These are phyloP conservation scores for Galium porrigens DNA, from an alignment of 305 asterid species.

Conservation along the genomic window DNA sequence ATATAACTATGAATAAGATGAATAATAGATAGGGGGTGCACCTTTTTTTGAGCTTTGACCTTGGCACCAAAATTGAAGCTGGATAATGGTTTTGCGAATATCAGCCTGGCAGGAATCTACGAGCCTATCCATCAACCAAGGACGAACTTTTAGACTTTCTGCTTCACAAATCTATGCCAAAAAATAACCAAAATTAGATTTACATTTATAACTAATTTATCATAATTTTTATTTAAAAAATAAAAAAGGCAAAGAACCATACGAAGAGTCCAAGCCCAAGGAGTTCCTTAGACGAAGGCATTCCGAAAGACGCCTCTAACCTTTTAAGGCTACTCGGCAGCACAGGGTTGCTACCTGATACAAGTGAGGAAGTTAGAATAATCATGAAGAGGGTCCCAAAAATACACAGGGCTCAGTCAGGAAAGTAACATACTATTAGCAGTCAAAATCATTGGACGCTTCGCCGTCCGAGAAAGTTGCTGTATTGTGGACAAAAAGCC, in stretches of 20 bases:
- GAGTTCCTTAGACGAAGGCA: slow-evolving; percentile 56
- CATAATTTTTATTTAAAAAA: slow-evolving; percentile 1
- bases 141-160: slow-evolving; percentile 45
- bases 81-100: slow-evolving; percentile 71
- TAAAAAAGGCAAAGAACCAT: slow-evolving; percentile 18
- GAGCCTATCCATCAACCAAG: slow-evolving; percentile 56
- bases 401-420: slow-evolving; percentile 15
- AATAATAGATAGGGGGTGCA: slow-evolving; percentile 15
- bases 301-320: slow-evolving; percentile 45
- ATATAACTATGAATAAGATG: slow-evolving; percentile 18
- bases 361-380: slow-evolving; percentile 14
- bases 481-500: slow-evolving; percentile 74
- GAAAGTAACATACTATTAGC: slow-evolving; percentile 62
- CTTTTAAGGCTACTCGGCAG: slow-evolving; percentile 74
- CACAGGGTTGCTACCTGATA: slow-evolving; percentile 51
- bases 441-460: slow-evolving; percentile 93
- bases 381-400: slow-evolving; percentile 14
- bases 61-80: slow-evolving; percentile 92
- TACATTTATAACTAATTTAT: slow-evolving; percentile 9
- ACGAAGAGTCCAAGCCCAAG: slow-evolving; percentile 47
- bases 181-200: slow-evolving; percentile 15
- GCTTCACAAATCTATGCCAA: slow-evolving; percentile 52
- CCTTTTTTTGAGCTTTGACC: slow-evolving; percentile 47
- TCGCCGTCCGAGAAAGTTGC: slow-evolving; percentile 75
- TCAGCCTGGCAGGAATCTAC: slow-evolving; percentile 57